Conservation (phyloP, 2,329 filamentous ascomycete species). For the Chrysosporium keratinophilum region DNA sequence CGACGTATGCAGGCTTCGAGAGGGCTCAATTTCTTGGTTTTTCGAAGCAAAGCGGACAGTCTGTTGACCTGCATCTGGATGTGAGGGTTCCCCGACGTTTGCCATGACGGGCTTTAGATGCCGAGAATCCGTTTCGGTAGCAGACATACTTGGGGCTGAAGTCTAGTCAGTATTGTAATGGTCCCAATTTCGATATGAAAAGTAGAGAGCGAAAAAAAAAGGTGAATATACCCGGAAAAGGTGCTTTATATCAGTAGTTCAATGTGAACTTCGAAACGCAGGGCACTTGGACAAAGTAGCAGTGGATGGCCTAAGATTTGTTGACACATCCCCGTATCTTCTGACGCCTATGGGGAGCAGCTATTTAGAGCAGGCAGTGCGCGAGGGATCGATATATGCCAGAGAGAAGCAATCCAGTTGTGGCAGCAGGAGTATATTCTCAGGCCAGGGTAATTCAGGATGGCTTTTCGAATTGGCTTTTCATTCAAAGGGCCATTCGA, state of each 20-base stretch:
- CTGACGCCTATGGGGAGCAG: background rate
- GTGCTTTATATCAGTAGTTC: background rate
- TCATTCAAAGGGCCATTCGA: background rate
- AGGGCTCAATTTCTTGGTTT: slow-evolving; percentile 58
- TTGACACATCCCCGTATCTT: slow-evolving; percentile 2
- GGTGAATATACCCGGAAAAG: background rate
- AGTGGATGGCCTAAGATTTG: background rate
- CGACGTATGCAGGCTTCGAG: slow-evolving; percentile 25
- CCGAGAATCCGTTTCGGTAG: background rate
- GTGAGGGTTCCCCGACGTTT: background rate
- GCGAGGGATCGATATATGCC: background rate
- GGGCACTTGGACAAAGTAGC: background rate
- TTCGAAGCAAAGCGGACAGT: slow-evolving; percentile 62
- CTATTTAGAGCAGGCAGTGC: background rate
- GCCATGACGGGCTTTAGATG: slow-evolving; percentile 10
- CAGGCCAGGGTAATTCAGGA: background rate
- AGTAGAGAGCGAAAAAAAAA: background rate
- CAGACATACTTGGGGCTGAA: background rate
- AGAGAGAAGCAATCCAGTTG: background rate
- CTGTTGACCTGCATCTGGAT: slow-evolving; percentile 19
- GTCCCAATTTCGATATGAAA: background rate
- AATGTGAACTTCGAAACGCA: background rate
- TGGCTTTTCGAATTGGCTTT: background rate
- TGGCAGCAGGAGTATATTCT: too few species aligned
- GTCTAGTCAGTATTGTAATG: background rate